Percentiles rank a stretch among this genome's conserved stretches.
Evolutionary conservation across 352 stramenopile genomes (phyloP).

Genomic region (Thalassiosira livingstoniorum): DNA sequence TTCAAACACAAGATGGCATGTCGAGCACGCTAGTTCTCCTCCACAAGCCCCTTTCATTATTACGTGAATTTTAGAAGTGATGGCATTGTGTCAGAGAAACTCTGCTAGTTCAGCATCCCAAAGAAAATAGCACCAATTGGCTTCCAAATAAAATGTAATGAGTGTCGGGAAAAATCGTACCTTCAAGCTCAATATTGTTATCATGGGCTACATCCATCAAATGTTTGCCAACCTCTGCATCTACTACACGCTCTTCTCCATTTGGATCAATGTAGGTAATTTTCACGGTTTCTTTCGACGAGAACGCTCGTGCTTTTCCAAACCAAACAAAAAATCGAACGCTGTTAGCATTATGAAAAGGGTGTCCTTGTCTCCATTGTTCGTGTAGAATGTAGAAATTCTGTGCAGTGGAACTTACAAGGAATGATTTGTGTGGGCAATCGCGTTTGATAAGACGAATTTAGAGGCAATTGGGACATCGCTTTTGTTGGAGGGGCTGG

Average conservation of each 20-base stretch:
- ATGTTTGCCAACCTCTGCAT: constrained; percentile 79
- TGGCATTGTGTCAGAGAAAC: too few relatives aligned
- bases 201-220: constrained; percentile 82
- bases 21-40: constrained; percentile 85
- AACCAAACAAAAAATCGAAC: too few relatives aligned
- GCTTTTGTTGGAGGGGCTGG: too few relatives aligned
- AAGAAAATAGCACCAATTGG: neutral
- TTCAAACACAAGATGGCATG: constrained; percentile 88
- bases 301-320: constrained; percentile 51
- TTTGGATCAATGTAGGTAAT: constrained; percentile 76
- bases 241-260: constrained; percentile 69
- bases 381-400: too few relatives aligned
- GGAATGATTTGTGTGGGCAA: too few relatives aligned
- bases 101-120: too few relatives aligned
- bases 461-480: too few relatives aligned
- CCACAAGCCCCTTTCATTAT: constrained; percentile 74
- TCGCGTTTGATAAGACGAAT: too few relatives aligned
- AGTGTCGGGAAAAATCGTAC: constrained; percentile 27
- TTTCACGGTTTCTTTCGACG: constrained; percentile 65
- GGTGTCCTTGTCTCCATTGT: too few relatives aligned
- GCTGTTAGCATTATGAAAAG: too few relatives aligned
- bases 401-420: too few relatives aligned
- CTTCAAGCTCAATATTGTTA: constrained; percentile 85
- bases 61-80: neutral
- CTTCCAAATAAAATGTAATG: neutral